Conservation (phyloP, 202 grass and related monocot genomes). For the Miscanthus sacchariflorus region DNA sequence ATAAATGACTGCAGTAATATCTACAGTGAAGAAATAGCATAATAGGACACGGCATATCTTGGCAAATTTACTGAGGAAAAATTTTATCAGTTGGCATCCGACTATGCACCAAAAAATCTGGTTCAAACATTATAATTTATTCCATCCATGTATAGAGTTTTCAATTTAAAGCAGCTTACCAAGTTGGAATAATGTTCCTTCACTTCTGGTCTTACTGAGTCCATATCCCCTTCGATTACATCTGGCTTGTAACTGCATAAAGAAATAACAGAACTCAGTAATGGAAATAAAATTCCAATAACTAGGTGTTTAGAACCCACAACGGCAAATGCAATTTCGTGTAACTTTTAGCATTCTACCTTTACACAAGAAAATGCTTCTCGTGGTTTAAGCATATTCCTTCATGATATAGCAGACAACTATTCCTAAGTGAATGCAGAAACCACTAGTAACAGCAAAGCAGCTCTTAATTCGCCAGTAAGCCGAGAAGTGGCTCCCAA, state of each 20-base stretch:
- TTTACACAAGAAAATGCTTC: neutral
- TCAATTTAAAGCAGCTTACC: conserved; percentile 54
- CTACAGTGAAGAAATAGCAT: neutral
- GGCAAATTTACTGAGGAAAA: neutral
- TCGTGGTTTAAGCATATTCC: neutral
- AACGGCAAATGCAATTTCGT: neutral
- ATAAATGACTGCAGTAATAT: neutral
- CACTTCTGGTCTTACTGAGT: conserved; percentile 87
- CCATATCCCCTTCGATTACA: conserved; percentile 92
- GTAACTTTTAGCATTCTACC: neutral
- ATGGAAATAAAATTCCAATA: neutral
- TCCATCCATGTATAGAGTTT: neutral
- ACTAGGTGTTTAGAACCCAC: neutral
- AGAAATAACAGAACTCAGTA: conserved; percentile 33
- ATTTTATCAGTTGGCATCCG: neutral
- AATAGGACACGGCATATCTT: neutral
- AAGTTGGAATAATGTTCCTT: conserved; percentile 84
- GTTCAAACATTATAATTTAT: neutral
- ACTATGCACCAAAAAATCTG: neutral
- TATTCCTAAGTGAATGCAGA: conserved; percentile 3
- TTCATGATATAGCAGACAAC: conserved; percentile 10
- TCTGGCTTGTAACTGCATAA: conserved; percentile 83
- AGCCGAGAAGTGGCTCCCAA: conserved; percentile 4
- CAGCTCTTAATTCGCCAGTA: conserved; percentile 30
- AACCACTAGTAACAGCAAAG: conserved; percentile 16